Evolutionary conservation across 345 rosid species (phyloP).

Genomic region (Acer saccharum): DNA sequence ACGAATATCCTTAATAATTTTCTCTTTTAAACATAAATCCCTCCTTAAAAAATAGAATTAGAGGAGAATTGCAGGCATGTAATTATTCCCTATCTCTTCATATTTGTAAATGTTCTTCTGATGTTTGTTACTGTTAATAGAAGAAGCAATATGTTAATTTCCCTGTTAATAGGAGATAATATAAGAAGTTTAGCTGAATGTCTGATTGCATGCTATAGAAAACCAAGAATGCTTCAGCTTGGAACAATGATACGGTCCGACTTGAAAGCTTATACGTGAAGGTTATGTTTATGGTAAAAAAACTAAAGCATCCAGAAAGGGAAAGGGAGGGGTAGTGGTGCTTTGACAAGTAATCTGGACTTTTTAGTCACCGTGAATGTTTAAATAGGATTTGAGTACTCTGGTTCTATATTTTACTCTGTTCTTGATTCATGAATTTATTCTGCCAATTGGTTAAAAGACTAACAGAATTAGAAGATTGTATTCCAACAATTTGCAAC

Average conservation of each 20-base stretch:
- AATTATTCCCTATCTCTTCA: too few relatives aligned
- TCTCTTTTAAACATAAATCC: too few relatives aligned
- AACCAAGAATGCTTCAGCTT: not conserved
- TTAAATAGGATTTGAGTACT: not conserved
- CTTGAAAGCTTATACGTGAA: not conserved
- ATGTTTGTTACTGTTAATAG: too few relatives aligned
- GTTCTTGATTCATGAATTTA: not conserved
- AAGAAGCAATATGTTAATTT: too few relatives aligned
- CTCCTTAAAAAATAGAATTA: too few relatives aligned
- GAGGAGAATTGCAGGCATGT: too few relatives aligned
- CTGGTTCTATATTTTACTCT: not conserved
- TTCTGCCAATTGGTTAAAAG: not conserved
- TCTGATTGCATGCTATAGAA: not conserved
- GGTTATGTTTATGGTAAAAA: too few relatives aligned
- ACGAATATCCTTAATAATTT: too few relatives aligned
- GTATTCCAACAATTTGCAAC: constrained; percentile 57
- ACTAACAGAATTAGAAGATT: not conserved
- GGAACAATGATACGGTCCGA: not conserved
- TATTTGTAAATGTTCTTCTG: too few relatives aligned
- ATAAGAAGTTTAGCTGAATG: not conserved
- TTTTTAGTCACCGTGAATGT: not conserved
- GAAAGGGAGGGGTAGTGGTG: not conserved
- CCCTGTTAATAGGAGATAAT: not conserved
- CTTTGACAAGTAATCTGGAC: not conserved
- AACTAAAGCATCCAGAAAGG: too few relatives aligned